Base-by-base conservation (phyloP, 129 eudicot genomes). In the Artemisia tridentata region DNA sequence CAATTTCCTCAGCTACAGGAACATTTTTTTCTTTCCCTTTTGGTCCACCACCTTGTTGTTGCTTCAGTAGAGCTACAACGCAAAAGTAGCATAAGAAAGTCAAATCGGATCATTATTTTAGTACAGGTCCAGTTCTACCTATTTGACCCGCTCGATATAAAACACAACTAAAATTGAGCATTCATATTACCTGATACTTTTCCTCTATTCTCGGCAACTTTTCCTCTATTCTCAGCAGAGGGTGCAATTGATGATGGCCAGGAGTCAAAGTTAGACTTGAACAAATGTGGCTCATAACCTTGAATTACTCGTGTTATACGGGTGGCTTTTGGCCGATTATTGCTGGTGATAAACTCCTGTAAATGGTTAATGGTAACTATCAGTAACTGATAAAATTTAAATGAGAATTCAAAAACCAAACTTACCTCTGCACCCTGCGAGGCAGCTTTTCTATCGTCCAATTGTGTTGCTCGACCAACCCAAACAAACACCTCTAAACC, bases 201-300 rank as follows among this genome's bases (percentile, higher is more conserved):
- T 67, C 95, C 96, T 84, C 97, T 84, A 77, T 92, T 96, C 82
- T 92, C 96, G 69, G 78, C 88, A 23, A 92, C 98, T 85, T 89
- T 92, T 73, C 92, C 96, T 83, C 96, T 82, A 74, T 95, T 96
- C 80, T 95, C 97, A 73, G 81, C 91, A 46, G 89, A 72, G 72
- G 97, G 88, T 66, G 88, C 96, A 50, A 87, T 80, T 68, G 96
- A 88, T 51, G 92, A 84, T 72, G 97, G 99, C 99, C 99, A 95
- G 3, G 99, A 88, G 73, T 86, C 99, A 85, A 95, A 95, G 79
- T 90, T 86, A 75, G 99, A 69, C 85, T 95, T 95, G 74, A 95
- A 95, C 64, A 91, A 54, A 81, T 79, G 86, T n/a, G 97, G 79
- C 75, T 95, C 99, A 75, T 95, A 84, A 41, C 99, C 97, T 95